Base-by-base conservation (phyloP, 306 rosid genomes). In the Pueraria montana region DNA sequence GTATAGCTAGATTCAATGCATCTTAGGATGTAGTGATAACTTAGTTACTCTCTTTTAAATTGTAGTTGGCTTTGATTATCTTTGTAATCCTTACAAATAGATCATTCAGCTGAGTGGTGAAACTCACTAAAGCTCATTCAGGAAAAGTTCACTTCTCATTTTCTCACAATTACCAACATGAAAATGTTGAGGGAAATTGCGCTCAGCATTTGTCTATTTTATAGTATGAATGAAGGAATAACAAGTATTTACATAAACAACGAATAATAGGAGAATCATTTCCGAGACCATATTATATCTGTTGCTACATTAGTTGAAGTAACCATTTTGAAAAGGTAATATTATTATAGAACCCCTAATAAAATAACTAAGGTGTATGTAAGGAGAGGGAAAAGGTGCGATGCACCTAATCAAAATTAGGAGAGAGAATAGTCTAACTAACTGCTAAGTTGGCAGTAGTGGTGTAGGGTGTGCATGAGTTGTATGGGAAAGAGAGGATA, bases 271-370 rank as follows among this genome's bases (percentile, higher is more conserved):
- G 10, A 40, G 24, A 59, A 40, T 58, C 4, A 8, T 65, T 21
- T 56, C 53, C 36, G 0, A 50, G 21, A 50, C 56, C 21, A 50
- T 52, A 53, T 8, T 52, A 52, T 52, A 16, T 52, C 23, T 12
- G 0, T 11, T n/a, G 62, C 73, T 63, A 46, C 21, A 46, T 62
- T 62, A 24, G 32, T 32, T 36, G 17, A 68, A 68, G 53, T 20
- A 42, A 36, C 48, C 21, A 77, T 63, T 77, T 63, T 58, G 36
- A 63, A 18, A 12, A 30, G 38, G 34, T n/a, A 45, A 26, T 61
- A 62, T 27, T 45, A 23, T 63, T 34, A n/a, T n/a, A n/a, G n/a
- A n/a, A n/a, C n/a, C 26, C 18, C 9, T 49, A 16, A 16, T 11
- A 16, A 49, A 4, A 49, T 16, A 49, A 49, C 18, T n/a, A 49